Conservation (phyloP, 768 basidiomycete species). For the Suillus alpinus region DNA sequence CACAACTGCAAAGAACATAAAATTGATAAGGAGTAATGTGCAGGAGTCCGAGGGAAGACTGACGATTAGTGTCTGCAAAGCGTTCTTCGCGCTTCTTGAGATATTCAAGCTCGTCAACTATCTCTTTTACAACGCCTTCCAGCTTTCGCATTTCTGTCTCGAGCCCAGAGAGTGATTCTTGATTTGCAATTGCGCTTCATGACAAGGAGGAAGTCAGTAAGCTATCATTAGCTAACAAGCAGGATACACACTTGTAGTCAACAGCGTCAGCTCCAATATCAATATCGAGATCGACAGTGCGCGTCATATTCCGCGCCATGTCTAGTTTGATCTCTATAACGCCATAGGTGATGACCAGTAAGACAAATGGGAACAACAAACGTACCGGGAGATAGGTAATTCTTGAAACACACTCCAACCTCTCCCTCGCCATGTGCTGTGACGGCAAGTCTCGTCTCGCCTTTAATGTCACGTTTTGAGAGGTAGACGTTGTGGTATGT, state of each 20-base stretch:
- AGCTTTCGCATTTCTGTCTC: constrained; percentile 99
- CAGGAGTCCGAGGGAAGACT: constrained; percentile 27
- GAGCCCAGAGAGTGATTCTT: constrained; percentile 91
- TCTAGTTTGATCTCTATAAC: constrained; percentile 45
- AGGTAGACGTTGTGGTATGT: constrained; percentile 87
- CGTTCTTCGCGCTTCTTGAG: constrained; percentile 86
- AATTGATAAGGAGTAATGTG: neutral
- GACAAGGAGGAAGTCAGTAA: constrained; percentile 6
- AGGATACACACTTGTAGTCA: constrained; percentile 88
- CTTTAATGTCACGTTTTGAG: constrained; percentile 83
- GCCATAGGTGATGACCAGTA: neutral
- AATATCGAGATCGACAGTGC: constrained; percentile 88
- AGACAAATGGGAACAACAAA: constrained; percentile 11
- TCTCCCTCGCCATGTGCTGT: constrained; percentile 93
- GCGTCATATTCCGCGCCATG: constrained; percentile 47
- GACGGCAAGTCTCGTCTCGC: constrained; percentile 89
- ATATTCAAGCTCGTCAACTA: constrained; percentile 91
- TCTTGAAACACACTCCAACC: constrained; percentile 93
- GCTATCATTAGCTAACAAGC: neutral
- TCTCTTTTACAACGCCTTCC: constrained; percentile 91
- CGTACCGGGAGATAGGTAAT: constrained; percentile 72
- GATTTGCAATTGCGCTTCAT: constrained; percentile 92
- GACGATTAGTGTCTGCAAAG: constrained; percentile 88
- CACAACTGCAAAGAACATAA: constrained; percentile 55
- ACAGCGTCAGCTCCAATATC: constrained; percentile 98